Evolutionary conservation across 192 early-diverging fungal species (phyloP).

Genomic region (Rhizoclosmatium globosum): DNA sequence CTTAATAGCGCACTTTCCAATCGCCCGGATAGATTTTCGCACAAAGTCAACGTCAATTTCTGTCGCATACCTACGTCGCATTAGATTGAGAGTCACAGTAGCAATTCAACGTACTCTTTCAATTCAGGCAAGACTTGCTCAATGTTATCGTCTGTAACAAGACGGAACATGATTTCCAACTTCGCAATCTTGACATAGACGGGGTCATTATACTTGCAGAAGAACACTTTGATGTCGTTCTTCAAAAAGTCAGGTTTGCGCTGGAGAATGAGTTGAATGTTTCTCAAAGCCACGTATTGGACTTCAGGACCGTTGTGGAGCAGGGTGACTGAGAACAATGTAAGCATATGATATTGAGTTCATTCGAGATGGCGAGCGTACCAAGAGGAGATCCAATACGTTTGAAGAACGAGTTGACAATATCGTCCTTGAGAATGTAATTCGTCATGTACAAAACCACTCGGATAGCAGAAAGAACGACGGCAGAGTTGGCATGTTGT

Average conservation of each 20-base stretch:
- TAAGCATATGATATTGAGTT: neutral
- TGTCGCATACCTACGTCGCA: constrained; percentile 76
- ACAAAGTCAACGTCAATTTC: constrained; percentile 99
- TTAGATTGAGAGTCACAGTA: neutral
- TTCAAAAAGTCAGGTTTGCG: constrained; percentile 83
- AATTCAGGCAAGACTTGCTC: constrained; percentile 94
- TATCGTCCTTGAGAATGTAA: constrained; percentile 85
- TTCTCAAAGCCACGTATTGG: constrained; percentile 96
- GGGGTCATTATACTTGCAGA: constrained; percentile 98
- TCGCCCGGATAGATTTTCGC: constrained; percentile 85
- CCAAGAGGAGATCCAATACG: constrained; percentile 92
- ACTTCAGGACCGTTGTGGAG: constrained; percentile 89
- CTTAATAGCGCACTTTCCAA: constrained; percentile 93
- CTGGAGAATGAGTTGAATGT: constrained; percentile 96
- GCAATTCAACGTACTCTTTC: constrained; percentile 75
- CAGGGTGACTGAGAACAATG: constrained; percentile 72
- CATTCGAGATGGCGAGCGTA: constrained; percentile 36
- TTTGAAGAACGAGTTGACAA: constrained; percentile 75
- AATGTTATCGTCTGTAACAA: constrained; percentile 85
- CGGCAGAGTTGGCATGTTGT: constrained; percentile 95
- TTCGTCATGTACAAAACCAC: constrained; percentile 95
- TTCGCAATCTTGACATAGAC: constrained; percentile 97
- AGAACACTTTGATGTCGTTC: constrained; percentile 96
- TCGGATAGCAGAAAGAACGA: constrained; percentile 85
- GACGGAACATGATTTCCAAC: constrained; percentile 90